Conservation (phyloP, 179 eudicot genomes). For the Amaranthus tricolor region DNA sequence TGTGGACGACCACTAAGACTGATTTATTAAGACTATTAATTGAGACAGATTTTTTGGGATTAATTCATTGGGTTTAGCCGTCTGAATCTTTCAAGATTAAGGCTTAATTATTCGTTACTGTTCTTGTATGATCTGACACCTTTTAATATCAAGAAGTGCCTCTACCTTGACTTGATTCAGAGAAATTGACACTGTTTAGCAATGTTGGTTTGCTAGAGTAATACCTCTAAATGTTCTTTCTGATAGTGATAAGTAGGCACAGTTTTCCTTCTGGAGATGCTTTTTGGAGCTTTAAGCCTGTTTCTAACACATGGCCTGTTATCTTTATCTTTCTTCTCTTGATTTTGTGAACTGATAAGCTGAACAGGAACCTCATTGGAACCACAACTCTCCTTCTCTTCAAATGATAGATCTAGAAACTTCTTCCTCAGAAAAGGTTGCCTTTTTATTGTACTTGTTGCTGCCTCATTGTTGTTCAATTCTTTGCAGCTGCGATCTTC, state of each 20-base stretch:
- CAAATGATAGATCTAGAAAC: constrained; percentile 44
- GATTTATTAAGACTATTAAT: no score
- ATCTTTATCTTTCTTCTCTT: constrained; percentile 27
- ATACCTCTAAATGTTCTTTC: constrained; percentile 42
- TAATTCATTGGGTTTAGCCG: no score
- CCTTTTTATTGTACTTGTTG: constrained; percentile 23
- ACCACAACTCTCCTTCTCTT: constrained; percentile 83
- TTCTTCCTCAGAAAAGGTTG: constrained; percentile 31
- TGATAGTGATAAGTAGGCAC: constrained; percentile 42
- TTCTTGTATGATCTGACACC: background rate
- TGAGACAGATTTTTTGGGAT: no score
- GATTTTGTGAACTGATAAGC: constrained; percentile 22
- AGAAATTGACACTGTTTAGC: background rate
- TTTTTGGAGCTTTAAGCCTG: constrained; percentile 43
- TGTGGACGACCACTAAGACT: no score
- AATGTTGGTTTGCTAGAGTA: background rate
- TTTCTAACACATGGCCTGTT: constrained; percentile 23
- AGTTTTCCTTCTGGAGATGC: constrained; percentile 54
- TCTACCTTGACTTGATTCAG: background rate
- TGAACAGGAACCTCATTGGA: constrained; percentile 68
- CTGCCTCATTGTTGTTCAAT: constrained; percentile 22
- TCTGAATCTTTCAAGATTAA: background rate
- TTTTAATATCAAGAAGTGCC: background rate
- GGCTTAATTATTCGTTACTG: background rate
- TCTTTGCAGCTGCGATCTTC: constrained; percentile 36